Base-by-base conservation (phyloP, 208 protist species). In the Trichomonas gallinae region DNA sequence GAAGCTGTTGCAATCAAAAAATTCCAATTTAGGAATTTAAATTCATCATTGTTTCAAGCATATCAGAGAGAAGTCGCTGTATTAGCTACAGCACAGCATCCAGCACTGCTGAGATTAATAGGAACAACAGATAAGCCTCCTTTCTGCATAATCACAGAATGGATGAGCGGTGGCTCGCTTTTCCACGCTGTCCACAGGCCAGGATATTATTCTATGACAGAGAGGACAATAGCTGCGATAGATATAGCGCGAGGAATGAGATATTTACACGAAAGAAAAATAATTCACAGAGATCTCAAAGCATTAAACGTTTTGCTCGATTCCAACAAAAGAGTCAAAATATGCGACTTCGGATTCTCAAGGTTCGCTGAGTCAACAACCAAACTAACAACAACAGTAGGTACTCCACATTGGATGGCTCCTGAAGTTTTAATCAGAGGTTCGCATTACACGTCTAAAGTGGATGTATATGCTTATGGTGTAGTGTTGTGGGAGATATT, bases 401-500 rank as follows among this genome's bases (percentile, higher is more conserved):
- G 58, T 31, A 72, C 58, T 38, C 51, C 51, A 0, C 34, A 83
- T 48, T 96, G 93, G 93, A 96, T 96, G 93, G 93, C 93, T 46
- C 93, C 93, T 42, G 93, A 96, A 82, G 9, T 81, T 36, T 83
- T 82, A n/a, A 31, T 42, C 6, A 34, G 26, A 45, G 2, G 3
- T 15, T 34, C 17, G n/a, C 63, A 83, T 31, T 96, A 96, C 15
- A 48, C 93, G 17, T 36, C 31, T 4, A 96, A 96, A 82, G 26
- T 81, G 9, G 93, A 96, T 82, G 93, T 96, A 26, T 96, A 96
- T 83, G 11, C 93, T 26, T 96, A 82, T 83, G 93, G 49, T 44
- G 72, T 96, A 15, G 8, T 81, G 10, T 82, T 96, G 17, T 96
- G 93, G 93, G 93, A 96, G 82, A 63, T 82, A 23, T 21, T 49